phyloP scores from a whole-genome alignment of 306 rosid genomes.

The Cucurbita ficifolia region DNA sequence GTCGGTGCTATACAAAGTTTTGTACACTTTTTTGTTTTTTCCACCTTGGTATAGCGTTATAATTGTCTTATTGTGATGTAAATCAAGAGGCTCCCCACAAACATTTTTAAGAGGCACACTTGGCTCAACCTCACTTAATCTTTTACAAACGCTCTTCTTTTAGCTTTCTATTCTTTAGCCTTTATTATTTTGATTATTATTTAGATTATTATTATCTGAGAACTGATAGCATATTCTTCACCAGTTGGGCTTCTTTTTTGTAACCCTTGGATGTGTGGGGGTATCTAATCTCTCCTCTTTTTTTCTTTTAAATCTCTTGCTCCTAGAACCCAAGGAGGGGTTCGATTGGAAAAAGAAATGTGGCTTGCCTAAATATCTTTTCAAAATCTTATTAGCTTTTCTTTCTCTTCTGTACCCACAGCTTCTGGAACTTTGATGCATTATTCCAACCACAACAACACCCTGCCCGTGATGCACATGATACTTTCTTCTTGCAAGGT shows the following conservation, averaged over 20 bases:
- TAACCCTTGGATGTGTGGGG: not conserved
- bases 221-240: not conserved
- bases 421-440: conserved; percentile 92
- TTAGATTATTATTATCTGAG: not conserved
- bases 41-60: not conserved
- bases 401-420: conserved; percentile 17
- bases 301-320: not conserved
- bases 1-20: not conserved
- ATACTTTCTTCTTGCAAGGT: conserved; percentile 77
- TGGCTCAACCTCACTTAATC: not conserved
- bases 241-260: not conserved
- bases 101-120: not conserved
- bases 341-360: not conserved
- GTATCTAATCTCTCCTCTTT: not conserved
- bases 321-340: not conserved
- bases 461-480: conserved; percentile 97
- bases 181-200: not conserved
- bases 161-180: not conserved
- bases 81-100: not conserved
- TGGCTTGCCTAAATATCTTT: not conserved
- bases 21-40: not conserved
- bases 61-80: not conserved
- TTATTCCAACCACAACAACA: conserved; percentile 99
- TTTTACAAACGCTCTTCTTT: not conserved
- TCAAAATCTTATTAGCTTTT: not conserved